These are phyloP conservation scores for Paecilomyces formosus DNA, from an alignment of 2,329 filamentous ascomycete genomes.

Conservation along the genomic window DNA sequence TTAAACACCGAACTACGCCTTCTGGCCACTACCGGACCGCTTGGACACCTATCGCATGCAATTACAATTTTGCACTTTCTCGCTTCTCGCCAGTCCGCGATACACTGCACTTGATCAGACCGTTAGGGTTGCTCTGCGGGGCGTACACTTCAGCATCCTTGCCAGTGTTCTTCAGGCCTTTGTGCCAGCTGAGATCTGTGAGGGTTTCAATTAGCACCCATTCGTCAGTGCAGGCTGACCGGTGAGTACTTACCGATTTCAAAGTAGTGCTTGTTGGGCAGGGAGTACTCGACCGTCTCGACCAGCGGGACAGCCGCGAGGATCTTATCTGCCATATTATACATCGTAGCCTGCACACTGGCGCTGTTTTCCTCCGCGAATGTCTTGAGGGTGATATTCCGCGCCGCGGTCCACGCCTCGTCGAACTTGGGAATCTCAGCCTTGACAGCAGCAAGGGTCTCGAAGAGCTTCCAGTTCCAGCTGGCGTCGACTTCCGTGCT, in stretches of 20 bases:
- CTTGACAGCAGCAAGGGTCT: conserved; percentile 59
- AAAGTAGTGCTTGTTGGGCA: conserved; percentile 99
- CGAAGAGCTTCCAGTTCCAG: conserved; percentile 78
- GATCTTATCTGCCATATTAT: conserved; percentile 92
- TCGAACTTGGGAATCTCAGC: conserved; percentile 63
- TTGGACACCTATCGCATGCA: neutral
- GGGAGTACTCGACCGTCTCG: conserved; percentile 66
- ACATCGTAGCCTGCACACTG: conserved; percentile 96
- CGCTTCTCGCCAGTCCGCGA: conserved; percentile 19
- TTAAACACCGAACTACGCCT: conserved; percentile 9
- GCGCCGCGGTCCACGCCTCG: conserved; percentile 67
- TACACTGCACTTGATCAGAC: conserved; percentile 90
- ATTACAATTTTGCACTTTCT: conserved; percentile 25
- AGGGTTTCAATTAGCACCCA: conserved; percentile 1
- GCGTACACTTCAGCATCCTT: conserved; percentile 93
- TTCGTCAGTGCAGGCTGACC: conserved; percentile 1
- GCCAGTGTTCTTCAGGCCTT: conserved; percentile 89
- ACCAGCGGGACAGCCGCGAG: conserved; percentile 66
- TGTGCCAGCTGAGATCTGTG: conserved; percentile 93
- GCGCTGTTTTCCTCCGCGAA: conserved; percentile 88
- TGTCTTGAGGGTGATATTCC: conserved; percentile 77
- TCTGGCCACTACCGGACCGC: conserved; percentile 7
- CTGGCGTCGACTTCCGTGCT: conserved; percentile 83
- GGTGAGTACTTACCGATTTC: conserved; percentile 62
- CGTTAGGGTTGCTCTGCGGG: conserved; percentile 87